Evolutionary conservation across 345 rosid species (phyloP).

Genomic region (Gossypium thurberi): DNA sequence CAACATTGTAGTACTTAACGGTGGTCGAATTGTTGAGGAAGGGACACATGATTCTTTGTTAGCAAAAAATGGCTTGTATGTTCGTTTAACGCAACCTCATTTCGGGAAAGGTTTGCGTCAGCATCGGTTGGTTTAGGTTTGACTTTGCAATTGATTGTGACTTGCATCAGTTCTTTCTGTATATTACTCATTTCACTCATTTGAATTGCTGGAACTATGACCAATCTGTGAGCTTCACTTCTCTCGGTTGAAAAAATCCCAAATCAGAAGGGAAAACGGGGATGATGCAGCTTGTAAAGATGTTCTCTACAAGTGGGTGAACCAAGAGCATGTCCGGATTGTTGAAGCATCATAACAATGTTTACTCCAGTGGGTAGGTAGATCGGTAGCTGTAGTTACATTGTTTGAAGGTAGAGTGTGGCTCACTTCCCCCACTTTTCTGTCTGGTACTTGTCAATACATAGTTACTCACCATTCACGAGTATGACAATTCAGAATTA

Average conservation of each 20-base stretch:
- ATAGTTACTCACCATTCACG: neutral
- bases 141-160: constrained; percentile 15
- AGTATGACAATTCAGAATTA: neutral
- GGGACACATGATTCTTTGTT: constrained; percentile 82
- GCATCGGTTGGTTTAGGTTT: constrained; percentile 61
- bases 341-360: constrained; percentile 19
- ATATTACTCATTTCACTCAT: constrained; percentile 17
- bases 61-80: constrained; percentile 85
- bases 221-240: neutral
- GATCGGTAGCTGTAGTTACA: constrained; percentile 16
- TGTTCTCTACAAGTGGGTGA: neutral
- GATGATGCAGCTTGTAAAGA: constrained; percentile 7
- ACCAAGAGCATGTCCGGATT: neutral
- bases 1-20: constrained; percentile 94
- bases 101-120: constrained; percentile 92
- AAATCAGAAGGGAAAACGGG: constrained; percentile 14
- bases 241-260: constrained; percentile 6
- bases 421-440: neutral
- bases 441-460: neutral
- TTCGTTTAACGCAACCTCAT: constrained; percentile 94
- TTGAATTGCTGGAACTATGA: constrained; percentile 16
- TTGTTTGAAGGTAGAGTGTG: constrained; percentile 23
- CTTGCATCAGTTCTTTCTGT: constrained; percentile 21
- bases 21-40: constrained; percentile 93
- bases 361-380: neutral